Conservation (phyloP, 2,329 filamentous ascomycete genomes). For the Verticillium tricorpus region DNA sequence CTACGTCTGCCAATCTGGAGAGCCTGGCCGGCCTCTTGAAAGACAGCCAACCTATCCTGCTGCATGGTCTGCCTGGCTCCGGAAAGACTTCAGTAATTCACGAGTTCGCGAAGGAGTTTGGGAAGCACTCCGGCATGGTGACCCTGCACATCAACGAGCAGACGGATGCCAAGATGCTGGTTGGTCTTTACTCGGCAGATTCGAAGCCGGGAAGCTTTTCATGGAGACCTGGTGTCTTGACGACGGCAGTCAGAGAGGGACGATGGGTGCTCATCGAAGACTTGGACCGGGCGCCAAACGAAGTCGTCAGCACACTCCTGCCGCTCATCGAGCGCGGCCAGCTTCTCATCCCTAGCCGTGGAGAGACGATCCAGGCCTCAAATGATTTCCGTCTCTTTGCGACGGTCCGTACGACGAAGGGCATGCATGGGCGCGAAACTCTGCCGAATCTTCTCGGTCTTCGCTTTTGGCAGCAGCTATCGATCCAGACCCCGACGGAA, state of each 20-base stretch:
- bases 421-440: conserved; percentile 62
- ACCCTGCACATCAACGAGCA: conserved; percentile 97
- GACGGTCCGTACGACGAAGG: conserved; percentile 75
- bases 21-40: conserved; percentile 65
- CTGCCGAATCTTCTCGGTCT: conserved; percentile 73
- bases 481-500: conserved; percentile 59
- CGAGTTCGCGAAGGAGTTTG: conserved; percentile 75
- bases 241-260: conserved; percentile 88
- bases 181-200: conserved; percentile 90
- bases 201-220: conserved; percentile 82
- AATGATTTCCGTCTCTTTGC: conserved; percentile 88
- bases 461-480: conserved; percentile 80
- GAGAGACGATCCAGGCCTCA: conserved; percentile 77
- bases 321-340: conserved; percentile 92
- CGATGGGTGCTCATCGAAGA: conserved; percentile 98
- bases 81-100: conserved; percentile 88
- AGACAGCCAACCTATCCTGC: conserved; percentile 65
- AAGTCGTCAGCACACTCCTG: conserved; percentile 88
- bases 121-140: conserved; percentile 77
- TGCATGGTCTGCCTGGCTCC: conserved; percentile 78
- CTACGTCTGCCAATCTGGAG: conserved; percentile 68
- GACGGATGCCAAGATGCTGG: conserved; percentile 92
- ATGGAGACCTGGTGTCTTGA: conserved; percentile 90
- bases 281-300: conserved; percentile 87
- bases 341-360: conserved; percentile 81